Evolutionary conservation across 495 filamentous ascomycete genomes (phyloP).

Genomic region (Aeminium ludgeri): DNA sequence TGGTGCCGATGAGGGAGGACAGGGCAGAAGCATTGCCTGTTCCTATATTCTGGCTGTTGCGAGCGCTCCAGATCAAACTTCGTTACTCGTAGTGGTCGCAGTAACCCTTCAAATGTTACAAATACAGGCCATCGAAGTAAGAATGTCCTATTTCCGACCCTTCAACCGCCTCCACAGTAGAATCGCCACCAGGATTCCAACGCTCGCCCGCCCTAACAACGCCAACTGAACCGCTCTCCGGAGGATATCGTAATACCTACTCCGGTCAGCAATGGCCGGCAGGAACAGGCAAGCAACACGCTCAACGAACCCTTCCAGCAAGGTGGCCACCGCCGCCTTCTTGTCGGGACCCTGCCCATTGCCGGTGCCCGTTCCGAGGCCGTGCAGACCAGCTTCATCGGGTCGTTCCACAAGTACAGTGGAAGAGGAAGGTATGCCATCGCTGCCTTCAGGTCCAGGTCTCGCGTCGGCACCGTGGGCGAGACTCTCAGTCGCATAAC

Average conservation of each 20-base stretch:
- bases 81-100: too few species aligned
- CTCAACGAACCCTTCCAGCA: slow-evolving; percentile 30
- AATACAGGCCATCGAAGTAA: too few species aligned
- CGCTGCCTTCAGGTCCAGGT: too few species aligned
- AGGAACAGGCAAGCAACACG: slow-evolving; percentile 1
- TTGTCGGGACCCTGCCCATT: slow-evolving; percentile 13
- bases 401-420: neutral
- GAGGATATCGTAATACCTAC: slow-evolving; percentile 48
- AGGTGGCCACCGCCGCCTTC: slow-evolving; percentile 36
- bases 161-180: slow-evolving; percentile 3
- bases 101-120: too few species aligned
- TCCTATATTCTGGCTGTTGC: too few species aligned
- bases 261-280: slow-evolving; percentile 14
- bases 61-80: too few species aligned
- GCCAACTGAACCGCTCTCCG: slow-evolving; percentile 41
- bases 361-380: slow-evolving; percentile 11
- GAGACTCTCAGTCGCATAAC: slow-evolving; percentile 29
- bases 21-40: too few species aligned
- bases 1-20: too few species aligned
- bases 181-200: neutral
- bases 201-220: slow-evolving; percentile 23
- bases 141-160: neutral
- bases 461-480: too few species aligned
- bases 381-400: slow-evolving; percentile 3
- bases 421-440: slow-evolving; percentile 11